phyloP scores from a whole-genome alignment of 2,329 filamentous ascomycete species.

The Teratosphaeria pseudoeucalypti region DNA sequence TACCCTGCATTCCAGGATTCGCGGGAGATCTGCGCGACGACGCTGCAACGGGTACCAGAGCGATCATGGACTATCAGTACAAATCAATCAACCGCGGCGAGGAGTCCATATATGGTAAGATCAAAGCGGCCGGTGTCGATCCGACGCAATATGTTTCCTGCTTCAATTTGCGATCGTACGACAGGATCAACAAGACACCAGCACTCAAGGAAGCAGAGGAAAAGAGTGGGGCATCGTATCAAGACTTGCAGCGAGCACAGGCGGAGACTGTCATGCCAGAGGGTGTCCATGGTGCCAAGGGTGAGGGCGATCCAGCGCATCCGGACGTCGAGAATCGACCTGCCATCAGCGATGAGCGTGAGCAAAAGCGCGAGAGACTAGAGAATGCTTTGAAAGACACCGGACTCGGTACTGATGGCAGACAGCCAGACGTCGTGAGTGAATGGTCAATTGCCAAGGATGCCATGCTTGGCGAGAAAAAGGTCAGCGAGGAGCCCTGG shows the following conservation, averaged over 20 bases:
- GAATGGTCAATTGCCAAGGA: slow-evolving; percentile 61
- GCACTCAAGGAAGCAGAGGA: slow-evolving; percentile 65
- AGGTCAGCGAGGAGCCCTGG: slow-evolving; percentile 62
- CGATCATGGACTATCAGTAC: slow-evolving; percentile 98
- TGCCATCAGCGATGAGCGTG: background rate
- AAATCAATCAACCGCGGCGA: slow-evolving; percentile 89
- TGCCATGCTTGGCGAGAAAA: slow-evolving; percentile 63
- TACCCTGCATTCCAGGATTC: slow-evolving; percentile 87
- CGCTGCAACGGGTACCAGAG: slow-evolving; percentile 73
- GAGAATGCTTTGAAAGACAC: slow-evolving; percentile 16
- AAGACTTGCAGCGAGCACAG: slow-evolving; percentile 76
- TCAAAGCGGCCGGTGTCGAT: slow-evolving; percentile 63
- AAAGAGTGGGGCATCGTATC: slow-evolving; percentile 71
- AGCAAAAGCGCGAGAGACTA: background rate
- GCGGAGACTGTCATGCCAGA: slow-evolving; percentile 79
- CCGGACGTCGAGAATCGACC: slow-evolving; percentile 1
- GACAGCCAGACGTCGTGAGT: slow-evolving; percentile 18
- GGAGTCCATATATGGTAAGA: slow-evolving; percentile 76
- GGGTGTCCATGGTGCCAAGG: slow-evolving; percentile 52
- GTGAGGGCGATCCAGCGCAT: slow-evolving; percentile 24
- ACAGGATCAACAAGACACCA: slow-evolving; percentile 76
- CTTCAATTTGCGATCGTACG: slow-evolving; percentile 89
- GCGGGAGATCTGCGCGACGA: slow-evolving; percentile 79
- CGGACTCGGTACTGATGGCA: slow-evolving; percentile 20
- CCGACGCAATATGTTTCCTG: slow-evolving; percentile 76